phyloP scores from a whole-genome alignment of 768 basidiomycete species.

The Kwoniella heveanensis region DNA sequence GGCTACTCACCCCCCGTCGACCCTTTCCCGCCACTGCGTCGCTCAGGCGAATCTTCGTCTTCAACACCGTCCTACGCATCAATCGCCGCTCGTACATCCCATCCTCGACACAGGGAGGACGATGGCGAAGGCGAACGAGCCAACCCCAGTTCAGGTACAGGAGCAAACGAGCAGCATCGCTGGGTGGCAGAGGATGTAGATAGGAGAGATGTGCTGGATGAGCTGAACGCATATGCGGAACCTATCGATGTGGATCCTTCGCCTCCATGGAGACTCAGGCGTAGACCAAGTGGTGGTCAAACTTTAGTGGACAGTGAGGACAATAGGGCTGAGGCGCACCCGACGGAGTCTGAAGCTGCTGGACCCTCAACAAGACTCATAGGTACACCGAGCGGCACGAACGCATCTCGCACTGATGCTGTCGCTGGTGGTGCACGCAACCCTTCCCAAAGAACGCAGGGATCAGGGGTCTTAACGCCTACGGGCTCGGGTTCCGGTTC shows the following conservation, averaged over 20 bases:
- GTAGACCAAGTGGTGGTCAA: conserved; percentile 5
- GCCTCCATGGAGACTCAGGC: conserved; percentile 18
- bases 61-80: conserved; percentile 24
- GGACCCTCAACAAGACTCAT: not conserved
- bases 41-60: conserved; percentile 11
- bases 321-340: not conserved
- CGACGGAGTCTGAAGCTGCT: not conserved
- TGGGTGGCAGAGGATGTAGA: conserved; percentile 33
- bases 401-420: not conserved
- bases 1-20: conserved; percentile 18
- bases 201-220: conserved; percentile 24
- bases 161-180: too few relatives aligned
- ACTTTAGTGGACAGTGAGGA: not conserved
- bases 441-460: conserved; percentile 2
- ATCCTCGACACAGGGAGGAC: not conserved
- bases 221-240: conserved; percentile 21
- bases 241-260: conserved; percentile 27
- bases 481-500: not conserved
- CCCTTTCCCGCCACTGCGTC: conserved; percentile 28
- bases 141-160: too few relatives aligned
- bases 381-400: conserved; percentile 11
- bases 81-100: conserved; percentile 21
- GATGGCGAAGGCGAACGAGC: not conserved
- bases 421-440: conserved; percentile 14
- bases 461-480: conserved; percentile 9